Conservation (phyloP, 768 basidiomycete species). For the Candolleomyces efflorescens region DNA sequence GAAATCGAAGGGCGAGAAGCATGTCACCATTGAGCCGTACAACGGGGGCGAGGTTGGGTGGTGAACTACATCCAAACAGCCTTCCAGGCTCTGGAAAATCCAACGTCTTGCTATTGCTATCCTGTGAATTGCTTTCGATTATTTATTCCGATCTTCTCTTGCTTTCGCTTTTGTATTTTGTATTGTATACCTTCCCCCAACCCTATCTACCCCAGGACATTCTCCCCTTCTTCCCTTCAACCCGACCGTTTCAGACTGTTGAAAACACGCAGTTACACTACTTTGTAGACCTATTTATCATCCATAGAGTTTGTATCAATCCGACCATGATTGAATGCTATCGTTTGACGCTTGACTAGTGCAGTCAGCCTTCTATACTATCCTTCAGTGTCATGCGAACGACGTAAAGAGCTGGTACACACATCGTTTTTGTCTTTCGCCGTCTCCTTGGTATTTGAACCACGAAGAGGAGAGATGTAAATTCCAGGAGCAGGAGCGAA, state of each 20-base stretch:
- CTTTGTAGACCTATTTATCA: no score
- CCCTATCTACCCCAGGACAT: not conserved
- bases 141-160: not conserved
- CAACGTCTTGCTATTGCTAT: not conserved
- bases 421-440: not conserved
- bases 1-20: slow-evolving; percentile 58
- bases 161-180: not conserved
- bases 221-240: no score
- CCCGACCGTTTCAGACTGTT: no score
- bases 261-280: no score
- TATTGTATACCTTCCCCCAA: no score
- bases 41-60: slow-evolving; percentile 65
- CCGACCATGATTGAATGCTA: slow-evolving; percentile 36
- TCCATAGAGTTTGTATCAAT: not conserved
- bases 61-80: slow-evolving; percentile 30
- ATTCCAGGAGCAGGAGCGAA: slow-evolving; percentile 36
- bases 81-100: not conserved
- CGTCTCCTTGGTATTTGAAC: not conserved
- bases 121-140: slow-evolving; percentile 6
- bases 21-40: slow-evolving; percentile 58
- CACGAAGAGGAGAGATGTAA: slow-evolving; percentile 27
- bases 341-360: slow-evolving; percentile 17
- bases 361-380: not conserved
- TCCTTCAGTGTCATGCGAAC: not conserved
- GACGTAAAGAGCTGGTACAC: no score